These are phyloP conservation scores for Jasminum sambac DNA, from an alignment of 257 asterid species.

Conservation along the genomic window DNA sequence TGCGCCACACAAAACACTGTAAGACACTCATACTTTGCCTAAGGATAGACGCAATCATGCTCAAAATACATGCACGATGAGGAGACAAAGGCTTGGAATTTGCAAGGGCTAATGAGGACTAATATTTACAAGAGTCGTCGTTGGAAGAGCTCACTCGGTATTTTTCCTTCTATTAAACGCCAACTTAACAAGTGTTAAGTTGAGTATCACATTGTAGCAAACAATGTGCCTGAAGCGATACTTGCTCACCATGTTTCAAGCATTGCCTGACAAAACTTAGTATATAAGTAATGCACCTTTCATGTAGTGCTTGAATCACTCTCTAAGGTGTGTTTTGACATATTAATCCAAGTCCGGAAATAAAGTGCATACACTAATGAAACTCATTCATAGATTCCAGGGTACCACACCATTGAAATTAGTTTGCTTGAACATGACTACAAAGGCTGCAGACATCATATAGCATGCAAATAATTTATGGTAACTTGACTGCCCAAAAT, in stretches of 20 bases:
- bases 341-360: background rate
- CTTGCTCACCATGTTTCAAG: background rate
- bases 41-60: too few relatives aligned
- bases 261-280: background rate
- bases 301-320: slow-evolving; percentile 1
- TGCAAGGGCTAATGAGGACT: too few relatives aligned
- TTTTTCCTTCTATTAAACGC: background rate
- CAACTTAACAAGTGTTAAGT: background rate
- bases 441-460: background rate
- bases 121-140: too few relatives aligned
- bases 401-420: background rate
- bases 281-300: background rate
- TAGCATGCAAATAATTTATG: background rate
- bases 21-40: too few relatives aligned
- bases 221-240: background rate
- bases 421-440: background rate
- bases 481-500: slow-evolving; percentile 2
- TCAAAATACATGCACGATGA: too few relatives aligned
- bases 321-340: background rate
- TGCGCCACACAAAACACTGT: too few relatives aligned
- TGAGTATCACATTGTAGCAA: background rate
- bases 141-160: background rate
- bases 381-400: background rate
- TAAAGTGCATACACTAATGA: background rate
- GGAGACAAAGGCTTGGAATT: too few relatives aligned